Conservation (phyloP, 176 grass and related monocot genomes). For the Aegilops tauschii region DNA sequence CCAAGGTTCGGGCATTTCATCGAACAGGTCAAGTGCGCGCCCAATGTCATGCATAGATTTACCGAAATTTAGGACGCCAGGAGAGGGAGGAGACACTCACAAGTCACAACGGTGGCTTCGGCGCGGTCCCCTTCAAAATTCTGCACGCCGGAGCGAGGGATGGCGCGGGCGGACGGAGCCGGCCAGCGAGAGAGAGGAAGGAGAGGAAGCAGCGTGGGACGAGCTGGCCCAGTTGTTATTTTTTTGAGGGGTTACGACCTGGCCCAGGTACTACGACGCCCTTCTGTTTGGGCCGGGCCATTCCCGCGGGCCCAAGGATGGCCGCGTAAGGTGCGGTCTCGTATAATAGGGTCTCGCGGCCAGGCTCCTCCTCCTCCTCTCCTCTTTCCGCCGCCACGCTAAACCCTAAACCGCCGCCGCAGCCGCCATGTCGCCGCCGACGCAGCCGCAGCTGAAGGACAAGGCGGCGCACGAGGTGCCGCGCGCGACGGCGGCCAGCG, state of each 20-base stretch:
- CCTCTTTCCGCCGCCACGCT: background rate
- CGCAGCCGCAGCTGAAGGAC: background rate
- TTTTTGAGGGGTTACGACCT: background rate
- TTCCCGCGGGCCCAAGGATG: background rate
- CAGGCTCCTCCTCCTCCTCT: background rate
- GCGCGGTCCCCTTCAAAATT: no score
- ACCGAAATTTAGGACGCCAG: no score
- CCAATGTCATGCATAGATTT: no score
- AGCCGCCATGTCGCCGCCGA: conserved; percentile 16
- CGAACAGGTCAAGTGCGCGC: no score
- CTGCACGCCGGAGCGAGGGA: no score
- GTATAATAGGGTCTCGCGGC: background rate
- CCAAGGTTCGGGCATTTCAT: no score
- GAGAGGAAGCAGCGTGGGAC: no score
- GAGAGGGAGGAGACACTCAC: no score
- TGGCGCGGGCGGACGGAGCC: no score
- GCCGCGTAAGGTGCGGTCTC: background rate
- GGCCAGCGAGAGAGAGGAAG: no score
- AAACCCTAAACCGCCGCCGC: conserved; percentile 24
- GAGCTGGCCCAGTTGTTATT: no score
- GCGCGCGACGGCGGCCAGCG: conserved; percentile 32
- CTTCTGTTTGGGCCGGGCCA: background rate
- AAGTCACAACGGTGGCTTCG: no score
- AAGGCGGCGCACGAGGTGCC: background rate
- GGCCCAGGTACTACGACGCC: background rate